Evolutionary conservation across 768 basidiomycete genomes (phyloP).

Genomic region (Mycena leptocephala): DNA sequence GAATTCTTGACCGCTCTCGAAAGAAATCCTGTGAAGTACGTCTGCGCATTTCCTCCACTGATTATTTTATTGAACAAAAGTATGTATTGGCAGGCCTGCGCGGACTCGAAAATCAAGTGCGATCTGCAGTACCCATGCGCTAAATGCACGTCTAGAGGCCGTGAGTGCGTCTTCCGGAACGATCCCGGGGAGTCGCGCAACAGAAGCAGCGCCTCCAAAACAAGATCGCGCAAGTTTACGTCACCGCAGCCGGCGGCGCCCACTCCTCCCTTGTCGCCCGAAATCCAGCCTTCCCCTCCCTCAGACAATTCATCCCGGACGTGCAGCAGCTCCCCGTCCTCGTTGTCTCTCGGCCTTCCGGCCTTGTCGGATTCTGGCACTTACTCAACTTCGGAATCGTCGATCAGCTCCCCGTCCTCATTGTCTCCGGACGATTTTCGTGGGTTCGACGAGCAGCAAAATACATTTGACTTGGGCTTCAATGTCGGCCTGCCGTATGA

Average conservation of each 20-base stretch:
- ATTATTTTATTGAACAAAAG: background rate
- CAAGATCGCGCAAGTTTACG: background rate
- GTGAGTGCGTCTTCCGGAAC: constrained; percentile 76
- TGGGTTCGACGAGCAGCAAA: too few relatives aligned
- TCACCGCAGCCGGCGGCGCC: too few relatives aligned
- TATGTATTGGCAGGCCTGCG: constrained; percentile 64
- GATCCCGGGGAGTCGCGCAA: constrained; percentile 61
- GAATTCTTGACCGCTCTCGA: constrained; percentile 70
- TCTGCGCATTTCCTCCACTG: too few relatives aligned
- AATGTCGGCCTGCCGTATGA: too few relatives aligned
- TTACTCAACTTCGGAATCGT: constrained; percentile 49
- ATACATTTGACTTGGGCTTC: too few relatives aligned
- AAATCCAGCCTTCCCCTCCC: background rate
- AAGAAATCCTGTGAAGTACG: constrained; percentile 76
- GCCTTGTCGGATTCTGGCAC: constrained; percentile 40
- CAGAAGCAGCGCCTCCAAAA: constrained; percentile 48
- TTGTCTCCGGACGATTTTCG: too few relatives aligned
- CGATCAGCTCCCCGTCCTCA: too few relatives aligned
- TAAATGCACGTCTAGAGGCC: constrained; percentile 74
- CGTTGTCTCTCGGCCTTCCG: background rate
- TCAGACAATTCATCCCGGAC: background rate
- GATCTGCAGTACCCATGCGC: constrained; percentile 79
- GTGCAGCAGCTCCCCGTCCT: background rate
- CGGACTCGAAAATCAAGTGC: constrained; percentile 85
- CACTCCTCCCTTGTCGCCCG: background rate